Evolutionary conservation across 192 early-diverging fungal species (phyloP).

Genomic region (Dissophora ornata): DNA sequence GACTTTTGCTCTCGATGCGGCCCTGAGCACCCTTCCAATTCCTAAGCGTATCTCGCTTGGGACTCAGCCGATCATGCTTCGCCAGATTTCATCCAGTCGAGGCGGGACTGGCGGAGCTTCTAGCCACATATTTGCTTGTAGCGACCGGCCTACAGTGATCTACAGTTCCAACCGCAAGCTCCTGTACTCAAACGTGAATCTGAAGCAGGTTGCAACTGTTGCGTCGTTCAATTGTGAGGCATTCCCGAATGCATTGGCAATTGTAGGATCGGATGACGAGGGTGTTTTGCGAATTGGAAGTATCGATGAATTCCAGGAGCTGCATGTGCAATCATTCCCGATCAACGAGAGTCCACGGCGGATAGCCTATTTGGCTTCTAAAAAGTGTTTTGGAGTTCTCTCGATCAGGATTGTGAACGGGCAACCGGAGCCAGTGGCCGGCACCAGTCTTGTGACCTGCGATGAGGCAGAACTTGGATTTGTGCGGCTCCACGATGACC

Average conservation of each 20-base stretch:
- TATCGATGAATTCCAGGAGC: conserved; percentile 84
- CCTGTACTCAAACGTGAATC: conserved; percentile 86
- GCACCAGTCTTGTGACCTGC: conserved; percentile 8
- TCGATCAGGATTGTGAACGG: conserved; percentile 55
- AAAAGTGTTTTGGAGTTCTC: conserved; percentile 72
- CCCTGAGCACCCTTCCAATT: conserved; percentile 42
- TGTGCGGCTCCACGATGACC: conserved; percentile 73
- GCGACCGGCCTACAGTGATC: conserved; percentile 87
- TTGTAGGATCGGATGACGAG: conserved; percentile 66
- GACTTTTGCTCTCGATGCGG: conserved; percentile 71
- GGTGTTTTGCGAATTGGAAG: conserved; percentile 72
- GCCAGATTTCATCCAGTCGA: conserved; percentile 26
- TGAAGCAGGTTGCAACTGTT: conserved; percentile 70
- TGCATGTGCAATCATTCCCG: conserved; percentile 80
- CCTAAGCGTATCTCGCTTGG: conserved; percentile 82
- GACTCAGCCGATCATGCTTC: conserved; percentile 76
- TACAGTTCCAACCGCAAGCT: conserved; percentile 75
- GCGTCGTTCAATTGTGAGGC: conserved; percentile 68
- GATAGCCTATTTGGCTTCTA: conserved; percentile 69
- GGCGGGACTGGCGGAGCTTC: conserved; percentile 2
- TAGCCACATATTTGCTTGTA: conserved; percentile 79
- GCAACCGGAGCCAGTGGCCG: conserved; percentile 38
- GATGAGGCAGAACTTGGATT: conserved; percentile 60
- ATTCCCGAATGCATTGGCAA: conserved; percentile 67
- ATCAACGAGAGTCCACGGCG: conserved; percentile 76